A percentile compares a stretch with the other conserved stretches of the same genome.
These are phyloP conservation scores for Sphaerobolus stellatus DNA, from an alignment of 1,284 basidiomycete genomes.

Conservation along the genomic window DNA sequence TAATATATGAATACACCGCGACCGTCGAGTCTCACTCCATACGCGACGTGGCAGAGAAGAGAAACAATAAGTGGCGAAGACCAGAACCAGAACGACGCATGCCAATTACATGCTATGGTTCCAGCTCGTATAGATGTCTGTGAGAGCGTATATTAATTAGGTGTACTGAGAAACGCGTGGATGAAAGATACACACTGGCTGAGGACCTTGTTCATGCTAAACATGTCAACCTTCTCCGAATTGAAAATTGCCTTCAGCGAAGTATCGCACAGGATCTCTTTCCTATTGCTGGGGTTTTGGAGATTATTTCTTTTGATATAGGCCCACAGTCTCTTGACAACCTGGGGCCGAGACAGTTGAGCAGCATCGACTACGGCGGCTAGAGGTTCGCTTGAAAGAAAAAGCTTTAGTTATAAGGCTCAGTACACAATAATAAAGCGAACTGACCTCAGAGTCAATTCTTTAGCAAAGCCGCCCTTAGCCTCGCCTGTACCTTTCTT, in stretches of 20 bases:
- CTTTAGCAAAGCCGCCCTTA: slow-evolving; percentile 71
- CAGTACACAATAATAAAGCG: slow-evolving; percentile 11
- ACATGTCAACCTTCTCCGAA: slow-evolving; percentile 80
- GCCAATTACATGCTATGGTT: slow-evolving; percentile 6
- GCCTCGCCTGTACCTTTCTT: slow-evolving; percentile 26
- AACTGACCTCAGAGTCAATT: slow-evolving; percentile 69
- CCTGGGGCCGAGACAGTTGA: slow-evolving; percentile 79
- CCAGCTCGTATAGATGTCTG: slow-evolving; percentile 14
- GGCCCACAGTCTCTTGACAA: slow-evolving; percentile 83
- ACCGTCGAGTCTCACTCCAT: no score
- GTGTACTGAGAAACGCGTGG: background rate
- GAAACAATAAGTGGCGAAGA: background rate
- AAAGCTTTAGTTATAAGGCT: slow-evolving; percentile 8
- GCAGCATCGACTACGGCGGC: slow-evolving; percentile 56
- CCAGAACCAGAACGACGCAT: background rate
- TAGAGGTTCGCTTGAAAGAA: slow-evolving; percentile 54
- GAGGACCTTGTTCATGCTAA: slow-evolving; percentile 82
- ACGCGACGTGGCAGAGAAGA: no score
- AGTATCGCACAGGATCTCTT: slow-evolving; percentile 80
- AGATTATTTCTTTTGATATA: slow-evolving; percentile 78
- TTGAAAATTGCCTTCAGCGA: slow-evolving; percentile 69
- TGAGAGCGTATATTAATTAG: background rate
- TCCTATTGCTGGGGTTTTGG: slow-evolving; percentile 78
- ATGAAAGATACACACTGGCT: slow-evolving; percentile 56
- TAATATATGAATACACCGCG: no score